Evolutionary conservation across 495 filamentous ascomycete species (phyloP), one percentile per base, ranked within the genome.

Genomic region (Entonaema liquescens): DNA sequence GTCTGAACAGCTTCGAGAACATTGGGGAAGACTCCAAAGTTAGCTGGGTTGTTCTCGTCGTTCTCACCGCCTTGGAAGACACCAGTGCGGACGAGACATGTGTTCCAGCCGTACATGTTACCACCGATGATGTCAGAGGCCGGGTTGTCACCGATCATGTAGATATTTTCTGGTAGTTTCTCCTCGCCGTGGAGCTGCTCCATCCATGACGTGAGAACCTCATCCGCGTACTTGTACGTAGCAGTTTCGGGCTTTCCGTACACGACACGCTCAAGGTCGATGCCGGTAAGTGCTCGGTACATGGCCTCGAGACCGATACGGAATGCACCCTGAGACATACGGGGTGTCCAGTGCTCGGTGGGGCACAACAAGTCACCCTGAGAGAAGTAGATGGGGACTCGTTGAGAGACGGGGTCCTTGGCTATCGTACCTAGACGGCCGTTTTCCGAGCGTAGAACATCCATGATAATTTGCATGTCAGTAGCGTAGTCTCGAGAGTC

Each of bases 31-130:
- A 99, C 87, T 33, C 95, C 95, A 79, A 97, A 90, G 79, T 92
- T 92, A 65, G 95, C 95, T 13, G 95, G 95, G 78, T 98, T 94
- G 70, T 95, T 93, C 82, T 98, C 95, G 78, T 99, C 97, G 50
- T 89, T 87, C 63, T 92, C 89, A 19, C 96, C 83, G 31, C 82
- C 79, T 55, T 81, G 77, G 74, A 82, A 85, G 11, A 86, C 82
- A 61, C 86, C 84, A 0, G 84, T 79, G 25, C 91, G 89, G 64
- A 98, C 93, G 73, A 97, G 90, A 53, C 86, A 85, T n/a, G 91
- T 93, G 80, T 93, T 93, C 91, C 91, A 93, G 60, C 90, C 89
- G 80, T 93, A 91, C 84, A 90, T 90, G 82, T 93, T 93, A 60
- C 91, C 90, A 67, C 91, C 90, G 70, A 92, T 83, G 76, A 93